Evolutionary conservation across 192 early-diverging fungal genomes (phyloP).

Genomic region (Lobosporangium transversale): DNA sequence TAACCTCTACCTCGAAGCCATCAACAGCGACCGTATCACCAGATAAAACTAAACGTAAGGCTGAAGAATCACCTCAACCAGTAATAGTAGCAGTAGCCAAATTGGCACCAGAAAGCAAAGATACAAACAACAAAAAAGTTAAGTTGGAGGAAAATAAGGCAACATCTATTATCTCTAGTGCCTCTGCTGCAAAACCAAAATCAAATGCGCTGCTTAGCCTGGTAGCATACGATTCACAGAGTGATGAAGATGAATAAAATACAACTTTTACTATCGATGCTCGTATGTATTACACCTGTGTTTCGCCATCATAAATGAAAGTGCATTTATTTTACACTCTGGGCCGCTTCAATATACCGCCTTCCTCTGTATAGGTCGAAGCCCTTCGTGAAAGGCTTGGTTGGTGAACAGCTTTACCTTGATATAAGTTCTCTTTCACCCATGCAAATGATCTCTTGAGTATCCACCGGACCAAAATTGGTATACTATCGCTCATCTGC

Average conservation of each 20-base stretch:
- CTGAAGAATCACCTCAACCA: not conserved
- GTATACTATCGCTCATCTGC: constrained; percentile 40
- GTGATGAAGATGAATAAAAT: constrained; percentile 34
- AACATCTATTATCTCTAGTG: not conserved
- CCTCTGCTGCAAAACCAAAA: constrained; percentile 11
- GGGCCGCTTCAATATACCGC: constrained; percentile 32
- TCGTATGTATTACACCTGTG: not conserved
- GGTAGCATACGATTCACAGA: constrained; percentile 44
- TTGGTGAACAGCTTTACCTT: no score
- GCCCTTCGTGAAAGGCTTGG: constrained; percentile 15
- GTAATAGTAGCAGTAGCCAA: no score
- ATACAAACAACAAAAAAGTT: constrained; percentile 16
- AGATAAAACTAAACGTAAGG: constrained; percentile 25
- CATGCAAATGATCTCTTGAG: constrained; percentile 33
- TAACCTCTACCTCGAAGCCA: not conserved
- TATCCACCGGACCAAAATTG: constrained; percentile 50
- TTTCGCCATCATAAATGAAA: no score
- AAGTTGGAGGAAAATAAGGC: not conserved
- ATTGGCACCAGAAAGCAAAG: not conserved
- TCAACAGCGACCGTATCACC: not conserved
- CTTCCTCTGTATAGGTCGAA: constrained; percentile 21
- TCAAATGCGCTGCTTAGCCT: constrained; percentile 32
- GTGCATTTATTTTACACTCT: no score
- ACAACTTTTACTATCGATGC: not conserved
- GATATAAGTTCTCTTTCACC: constrained; percentile 21